These are phyloP conservation scores for Trifolium subterraneum DNA, from an alignment of 306 rosid genomes.

Conservation along the genomic window DNA sequence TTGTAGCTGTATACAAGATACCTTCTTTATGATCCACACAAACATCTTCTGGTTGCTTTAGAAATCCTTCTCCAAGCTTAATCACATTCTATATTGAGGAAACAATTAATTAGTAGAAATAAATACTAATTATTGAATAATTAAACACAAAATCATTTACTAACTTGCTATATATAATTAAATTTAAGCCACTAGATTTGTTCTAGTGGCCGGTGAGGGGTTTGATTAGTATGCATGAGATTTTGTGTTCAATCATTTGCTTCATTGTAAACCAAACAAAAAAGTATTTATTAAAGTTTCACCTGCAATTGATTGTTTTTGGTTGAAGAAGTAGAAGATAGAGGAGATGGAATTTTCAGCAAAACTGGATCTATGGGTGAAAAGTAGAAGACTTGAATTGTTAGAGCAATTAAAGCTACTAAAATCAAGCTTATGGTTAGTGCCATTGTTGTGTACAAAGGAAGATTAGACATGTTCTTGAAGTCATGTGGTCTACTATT, in stretches of 20 bases:
- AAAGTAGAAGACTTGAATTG: constrained; percentile 56
- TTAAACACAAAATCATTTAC: too few relatives aligned
- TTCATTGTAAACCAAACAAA: too few relatives aligned
- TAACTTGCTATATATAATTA: too few relatives aligned
- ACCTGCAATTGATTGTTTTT: constrained; percentile 60
- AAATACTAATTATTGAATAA: too few relatives aligned
- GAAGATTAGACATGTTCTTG: not conserved
- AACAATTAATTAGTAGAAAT: too few relatives aligned
- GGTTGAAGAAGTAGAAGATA: constrained; percentile 28
- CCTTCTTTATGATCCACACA: constrained; percentile 67
- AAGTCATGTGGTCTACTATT: not conserved
- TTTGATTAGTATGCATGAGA: too few relatives aligned
- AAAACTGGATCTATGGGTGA: constrained; percentile 65
- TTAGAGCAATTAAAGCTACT: constrained; percentile 48
- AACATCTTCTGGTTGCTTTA: constrained; percentile 68
- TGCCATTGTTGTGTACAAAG: not conserved
- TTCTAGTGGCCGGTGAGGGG: too few relatives aligned
- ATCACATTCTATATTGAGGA: constrained; percentile 46
- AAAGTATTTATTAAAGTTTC: not conserved
- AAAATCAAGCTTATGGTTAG: constrained; percentile 48
- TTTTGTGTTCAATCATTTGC: too few relatives aligned
- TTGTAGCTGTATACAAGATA: constrained; percentile 53
- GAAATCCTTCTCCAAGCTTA: constrained; percentile 68
- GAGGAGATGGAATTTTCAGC: constrained; percentile 38
- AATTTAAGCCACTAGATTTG: too few relatives aligned